Evolutionary conservation across 441 rosid species (phyloP).

Genomic region (Adansonia madagascariensis): DNA sequence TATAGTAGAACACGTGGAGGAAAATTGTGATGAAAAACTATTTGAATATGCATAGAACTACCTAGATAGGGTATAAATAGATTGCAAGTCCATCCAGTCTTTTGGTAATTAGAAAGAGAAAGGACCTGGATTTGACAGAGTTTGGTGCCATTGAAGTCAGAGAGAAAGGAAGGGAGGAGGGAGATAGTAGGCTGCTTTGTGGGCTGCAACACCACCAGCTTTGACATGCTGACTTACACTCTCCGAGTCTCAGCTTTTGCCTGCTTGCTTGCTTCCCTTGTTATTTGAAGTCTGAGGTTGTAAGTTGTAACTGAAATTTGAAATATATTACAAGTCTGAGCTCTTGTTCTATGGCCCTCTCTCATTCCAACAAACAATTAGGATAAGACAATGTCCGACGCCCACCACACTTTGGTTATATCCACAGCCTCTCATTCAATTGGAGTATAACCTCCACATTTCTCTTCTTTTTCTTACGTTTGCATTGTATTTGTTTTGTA

Average conservation of each 20-base stretch:
- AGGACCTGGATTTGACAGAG: constrained; percentile 70
- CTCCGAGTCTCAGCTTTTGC: not conserved
- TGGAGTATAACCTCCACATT: constrained; percentile 11
- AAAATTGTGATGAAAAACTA: too few species aligned
- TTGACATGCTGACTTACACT: constrained; percentile 52
- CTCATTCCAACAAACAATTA: constrained; percentile 23
- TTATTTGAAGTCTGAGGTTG: constrained; percentile 5
- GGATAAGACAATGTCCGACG: constrained; percentile 63
- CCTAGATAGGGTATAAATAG: not conserved
- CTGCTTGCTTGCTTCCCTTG: constrained; percentile 1
- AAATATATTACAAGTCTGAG: constrained; percentile 15
- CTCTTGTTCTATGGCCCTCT: constrained; percentile 32
- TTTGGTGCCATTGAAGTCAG: constrained; percentile 86
- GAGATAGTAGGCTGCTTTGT: constrained; percentile 72
- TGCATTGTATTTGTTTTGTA: not conserved
- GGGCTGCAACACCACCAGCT: constrained; percentile 69
- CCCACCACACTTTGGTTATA: constrained; percentile 34
- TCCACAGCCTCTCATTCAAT: constrained; percentile 56
- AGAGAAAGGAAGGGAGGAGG: constrained; percentile 72
- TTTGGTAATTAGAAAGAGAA: not conserved
- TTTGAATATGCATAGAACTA: too few species aligned
- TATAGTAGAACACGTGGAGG: not conserved
- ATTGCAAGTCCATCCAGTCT: not conserved
- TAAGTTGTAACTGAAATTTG: constrained; percentile 35
- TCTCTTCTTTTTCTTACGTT: not conserved